A percentile compares a stretch with the other conserved stretches of the same genome.
Conservation (phyloP, 2,329 filamentous ascomycete genomes). For the Verticillium klebahnii region DNA sequence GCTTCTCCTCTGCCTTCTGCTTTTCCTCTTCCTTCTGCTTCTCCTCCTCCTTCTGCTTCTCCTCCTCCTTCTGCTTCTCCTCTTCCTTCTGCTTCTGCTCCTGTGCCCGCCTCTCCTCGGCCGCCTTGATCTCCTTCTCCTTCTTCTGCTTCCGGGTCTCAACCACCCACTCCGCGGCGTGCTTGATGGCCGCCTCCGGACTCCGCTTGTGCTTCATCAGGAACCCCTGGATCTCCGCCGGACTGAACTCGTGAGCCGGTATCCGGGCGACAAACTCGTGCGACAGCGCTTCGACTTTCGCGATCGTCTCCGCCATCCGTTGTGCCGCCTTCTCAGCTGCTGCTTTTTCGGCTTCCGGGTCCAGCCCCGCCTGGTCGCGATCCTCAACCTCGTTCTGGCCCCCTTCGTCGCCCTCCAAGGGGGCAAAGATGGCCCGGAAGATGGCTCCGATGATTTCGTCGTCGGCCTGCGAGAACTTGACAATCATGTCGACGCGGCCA, state of each 20-base stretch:
- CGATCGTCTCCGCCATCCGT: slow-evolving; percentile 28
- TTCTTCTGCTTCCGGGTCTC: slow-evolving; percentile 45
- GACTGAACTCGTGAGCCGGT: slow-evolving; percentile 53
- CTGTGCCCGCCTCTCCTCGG: slow-evolving; percentile 33
- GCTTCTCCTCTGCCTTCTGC: slow-evolving; percentile 18
- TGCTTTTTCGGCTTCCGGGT: slow-evolving; percentile 16
- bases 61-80: slow-evolving; percentile 23
- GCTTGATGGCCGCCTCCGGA: slow-evolving; percentile 42
- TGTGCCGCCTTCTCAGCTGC: slow-evolving; percentile 26
- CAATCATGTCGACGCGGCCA: slow-evolving; percentile 56
- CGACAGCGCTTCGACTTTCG: slow-evolving; percentile 41
- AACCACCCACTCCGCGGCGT: slow-evolving; percentile 43
- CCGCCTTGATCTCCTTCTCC: slow-evolving; percentile 36
- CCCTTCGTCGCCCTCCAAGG: slow-evolving; percentile 42
- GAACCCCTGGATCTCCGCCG: slow-evolving; percentile 56
- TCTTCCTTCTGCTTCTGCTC: slow-evolving; percentile 30
- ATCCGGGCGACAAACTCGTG: slow-evolving; percentile 43
- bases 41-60: slow-evolving; percentile 22
- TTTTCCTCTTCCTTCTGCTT: slow-evolving; percentile 18
- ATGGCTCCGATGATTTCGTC: slow-evolving; percentile 46
- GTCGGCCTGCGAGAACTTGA: slow-evolving; percentile 53
- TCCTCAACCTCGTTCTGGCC: slow-evolving; percentile 11
- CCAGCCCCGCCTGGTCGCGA: background rate
- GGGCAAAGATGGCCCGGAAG: slow-evolving; percentile 55
- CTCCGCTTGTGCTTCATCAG: slow-evolving; percentile 52